A percentile compares a stretch with the other conserved stretches of the same genome.
phyloP scores from a whole-genome alignment of 768 basidiomycete species.

The Melanogaster broomeanus region DNA sequence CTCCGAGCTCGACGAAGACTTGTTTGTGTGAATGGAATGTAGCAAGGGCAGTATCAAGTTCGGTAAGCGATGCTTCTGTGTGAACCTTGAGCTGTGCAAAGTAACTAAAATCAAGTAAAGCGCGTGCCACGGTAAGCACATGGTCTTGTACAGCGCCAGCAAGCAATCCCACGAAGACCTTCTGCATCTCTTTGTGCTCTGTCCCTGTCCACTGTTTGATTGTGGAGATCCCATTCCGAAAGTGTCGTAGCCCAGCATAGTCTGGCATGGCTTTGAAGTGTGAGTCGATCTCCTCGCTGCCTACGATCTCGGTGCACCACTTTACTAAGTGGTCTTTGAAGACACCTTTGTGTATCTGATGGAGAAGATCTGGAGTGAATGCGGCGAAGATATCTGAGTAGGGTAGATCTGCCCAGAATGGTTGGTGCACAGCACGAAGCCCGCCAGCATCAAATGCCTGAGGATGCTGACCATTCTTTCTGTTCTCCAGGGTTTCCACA shows the following conservation, averaged over 20 bases:
- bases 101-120: conserved; percentile 38
- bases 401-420: conserved; percentile 45
- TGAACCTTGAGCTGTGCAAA: conserved; percentile 31
- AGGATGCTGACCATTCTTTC: conserved; percentile 3
- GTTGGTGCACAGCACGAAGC: conserved; percentile 11
- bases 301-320: conserved; percentile 31
- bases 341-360: conserved; percentile 50
- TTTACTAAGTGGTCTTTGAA: conserved; percentile 45
- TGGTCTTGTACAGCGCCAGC: conserved; percentile 17
- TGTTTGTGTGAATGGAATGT: conserved; percentile 32
- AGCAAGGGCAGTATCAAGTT: conserved; percentile 23
- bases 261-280: conserved; percentile 13
- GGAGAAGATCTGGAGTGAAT: conserved; percentile 45
- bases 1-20: conserved; percentile 30
- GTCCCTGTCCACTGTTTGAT: conserved; percentile 45
- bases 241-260: conserved; percentile 26
- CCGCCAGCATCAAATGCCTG: neutral
- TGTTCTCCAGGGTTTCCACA: neutral
- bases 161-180: conserved; percentile 35
- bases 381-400: conserved; percentile 39
- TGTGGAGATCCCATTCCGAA: conserved; percentile 43
- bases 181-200: conserved; percentile 41
- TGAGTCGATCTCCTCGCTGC: conserved; percentile 13
- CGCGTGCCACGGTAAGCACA: conserved; percentile 22
- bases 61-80: conserved; percentile 23